A percentile compares a stretch with the other conserved stretches of the same genome.
phyloP scores from a whole-genome alignment of 2,329 filamentous ascomycete genomes.

The Fusarium sarcochroum region DNA sequence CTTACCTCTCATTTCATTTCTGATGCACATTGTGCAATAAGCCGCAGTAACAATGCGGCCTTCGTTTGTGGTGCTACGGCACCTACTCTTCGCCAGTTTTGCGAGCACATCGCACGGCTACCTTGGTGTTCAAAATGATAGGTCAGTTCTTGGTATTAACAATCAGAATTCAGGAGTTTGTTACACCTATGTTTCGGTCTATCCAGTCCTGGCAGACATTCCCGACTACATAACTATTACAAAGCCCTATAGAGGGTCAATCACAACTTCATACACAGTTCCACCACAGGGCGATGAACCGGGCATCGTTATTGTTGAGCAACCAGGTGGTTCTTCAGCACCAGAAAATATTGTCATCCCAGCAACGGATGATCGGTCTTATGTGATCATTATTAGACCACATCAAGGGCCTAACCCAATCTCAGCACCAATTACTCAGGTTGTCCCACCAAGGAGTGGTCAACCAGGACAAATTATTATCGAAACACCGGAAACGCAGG shows the following conservation, averaged over 20 bases:
- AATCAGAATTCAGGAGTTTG: constrained; percentile 42
- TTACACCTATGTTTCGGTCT: constrained; percentile 48
- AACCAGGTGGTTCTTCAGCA: constrained; percentile 27
- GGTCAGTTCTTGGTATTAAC: constrained; percentile 40
- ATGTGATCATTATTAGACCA: constrained; percentile 40
- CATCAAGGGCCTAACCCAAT: constrained; percentile 33
- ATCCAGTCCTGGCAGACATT: constrained; percentile 38
- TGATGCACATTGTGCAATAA: constrained; percentile 6
- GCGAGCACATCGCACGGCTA: constrained; percentile 13
- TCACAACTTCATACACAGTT: constrained; percentile 40
- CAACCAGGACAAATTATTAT: constrained; percentile 38
- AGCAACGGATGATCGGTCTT: constrained; percentile 32
- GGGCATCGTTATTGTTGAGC: constrained; percentile 40
- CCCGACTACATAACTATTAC: constrained; percentile 45
- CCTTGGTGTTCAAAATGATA: constrained; percentile 42
- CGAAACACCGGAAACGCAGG: constrained; percentile 39
- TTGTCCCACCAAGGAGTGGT: constrained; percentile 28
- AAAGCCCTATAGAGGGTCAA: constrained; percentile 36
- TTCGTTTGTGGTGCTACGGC: constrained; percentile 21
- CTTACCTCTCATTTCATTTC: constrained; percentile 6
- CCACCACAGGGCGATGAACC: constrained; percentile 36
- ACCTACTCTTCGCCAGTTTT: constrained; percentile 20
- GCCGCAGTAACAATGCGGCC: constrained; percentile 26
- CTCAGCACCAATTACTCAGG: constrained; percentile 28
- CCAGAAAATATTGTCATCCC: constrained; percentile 38